These are phyloP conservation scores for Quercus dentata DNA, from an alignment of 306 rosid genomes.

Conservation along the genomic window DNA sequence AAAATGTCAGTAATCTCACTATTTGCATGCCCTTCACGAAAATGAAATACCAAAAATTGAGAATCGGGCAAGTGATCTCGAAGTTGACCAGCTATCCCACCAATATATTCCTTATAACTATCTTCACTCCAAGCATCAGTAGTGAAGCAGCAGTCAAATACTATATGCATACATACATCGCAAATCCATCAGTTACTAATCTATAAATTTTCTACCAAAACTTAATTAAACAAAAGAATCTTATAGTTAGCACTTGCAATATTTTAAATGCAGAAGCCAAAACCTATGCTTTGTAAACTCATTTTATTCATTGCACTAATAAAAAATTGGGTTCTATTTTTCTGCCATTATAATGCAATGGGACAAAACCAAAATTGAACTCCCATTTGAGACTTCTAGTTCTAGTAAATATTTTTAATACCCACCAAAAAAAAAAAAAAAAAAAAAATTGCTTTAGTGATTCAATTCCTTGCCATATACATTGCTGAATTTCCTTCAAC, in stretches of 20 bases:
- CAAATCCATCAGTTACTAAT: not conserved
- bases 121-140: constrained; percentile 79
- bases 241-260: not conserved
- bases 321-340: not conserved
- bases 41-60: constrained; percentile 75
- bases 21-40: constrained; percentile 49
- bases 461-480: too few relatives aligned
- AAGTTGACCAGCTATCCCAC: constrained; percentile 57
- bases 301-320: not conserved
- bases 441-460: too few relatives aligned
- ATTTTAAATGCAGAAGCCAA: not conserved
- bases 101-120: constrained; percentile 58
- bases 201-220: not conserved
- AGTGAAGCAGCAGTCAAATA: constrained; percentile 84
- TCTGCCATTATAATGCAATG: not conserved
- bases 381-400: not conserved
- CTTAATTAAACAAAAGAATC: not conserved
- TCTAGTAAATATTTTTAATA: not conserved
- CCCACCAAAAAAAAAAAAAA: not conserved
- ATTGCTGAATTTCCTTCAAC: too few relatives aligned
- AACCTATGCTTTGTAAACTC: not conserved
- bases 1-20: constrained; percentile 57
- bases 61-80: constrained; percentile 66
- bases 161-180: constrained; percentile 33
- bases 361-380: not conserved